phyloP scores from a whole-genome alignment of 129 eudicot genomes.

The Helianthus tuberosus region DNA sequence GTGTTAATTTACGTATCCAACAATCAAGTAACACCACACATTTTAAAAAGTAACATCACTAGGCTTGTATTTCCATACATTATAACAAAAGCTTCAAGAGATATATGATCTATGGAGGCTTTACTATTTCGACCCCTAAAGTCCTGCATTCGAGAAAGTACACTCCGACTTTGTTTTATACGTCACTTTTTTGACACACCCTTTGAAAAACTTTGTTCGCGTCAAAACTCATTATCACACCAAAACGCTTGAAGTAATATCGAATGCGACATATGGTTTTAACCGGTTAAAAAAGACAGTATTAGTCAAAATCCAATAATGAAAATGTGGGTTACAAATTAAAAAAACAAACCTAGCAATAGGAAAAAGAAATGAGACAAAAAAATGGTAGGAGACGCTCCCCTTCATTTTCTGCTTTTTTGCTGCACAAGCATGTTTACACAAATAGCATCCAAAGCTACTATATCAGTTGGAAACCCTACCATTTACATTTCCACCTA shows the following conservation, averaged over 20 bases:
- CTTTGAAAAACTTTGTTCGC: background rate
- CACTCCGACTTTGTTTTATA: background rate
- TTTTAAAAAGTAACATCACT: no score
- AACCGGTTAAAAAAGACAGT: conserved; percentile 11
- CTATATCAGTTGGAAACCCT: conserved; percentile 55
- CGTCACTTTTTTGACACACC: background rate
- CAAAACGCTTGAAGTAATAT: conserved; percentile 3
- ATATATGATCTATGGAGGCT: background rate
- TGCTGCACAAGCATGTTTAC: conserved; percentile 27
- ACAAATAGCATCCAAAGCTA: conserved; percentile 59
- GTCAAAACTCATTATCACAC: background rate
- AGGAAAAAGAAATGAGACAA: conserved; percentile 36
- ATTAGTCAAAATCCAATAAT: background rate
- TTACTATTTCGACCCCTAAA: background rate
- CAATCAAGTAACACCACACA: no score
- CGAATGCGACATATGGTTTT: conserved; percentile 12
- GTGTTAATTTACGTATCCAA: no score
- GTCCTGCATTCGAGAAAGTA: background rate
- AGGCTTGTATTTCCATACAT: background rate
- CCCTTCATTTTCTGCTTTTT: conserved; percentile 53
- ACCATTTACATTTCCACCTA: conserved; percentile 41
- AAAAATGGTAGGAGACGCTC: conserved; percentile 39
- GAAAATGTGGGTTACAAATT: conserved; percentile 10
- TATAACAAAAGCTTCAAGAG: background rate
- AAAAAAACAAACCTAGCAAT: conserved; percentile 30